These are phyloP conservation scores for Leishmania arabica DNA, from an alignment of 208 protist genomes.

Conservation along the genomic window DNA sequence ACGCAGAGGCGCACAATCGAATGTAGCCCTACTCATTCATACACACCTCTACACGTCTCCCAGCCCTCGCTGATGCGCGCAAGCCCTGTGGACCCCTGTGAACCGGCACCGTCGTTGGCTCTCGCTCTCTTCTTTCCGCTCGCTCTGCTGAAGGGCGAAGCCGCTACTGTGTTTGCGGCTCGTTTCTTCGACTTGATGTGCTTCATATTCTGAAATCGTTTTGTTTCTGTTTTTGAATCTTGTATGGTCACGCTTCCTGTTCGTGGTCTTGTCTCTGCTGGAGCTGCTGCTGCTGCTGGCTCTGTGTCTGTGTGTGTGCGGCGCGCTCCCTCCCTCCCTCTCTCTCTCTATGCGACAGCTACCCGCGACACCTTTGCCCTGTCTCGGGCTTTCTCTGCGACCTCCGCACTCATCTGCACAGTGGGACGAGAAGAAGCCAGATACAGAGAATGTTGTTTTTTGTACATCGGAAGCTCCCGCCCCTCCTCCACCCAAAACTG, in stretches of 20 bases:
- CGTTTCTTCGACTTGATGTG: background rate
- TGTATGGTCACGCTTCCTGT: background rate
- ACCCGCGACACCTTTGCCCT: background rate
- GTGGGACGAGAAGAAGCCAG: background rate
- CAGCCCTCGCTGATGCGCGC: background rate
- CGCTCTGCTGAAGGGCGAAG: background rate
- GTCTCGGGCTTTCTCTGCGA: background rate
- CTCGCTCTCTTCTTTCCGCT: background rate
- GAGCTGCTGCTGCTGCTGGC: no score
- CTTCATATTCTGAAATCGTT: background rate
- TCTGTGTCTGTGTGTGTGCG: background rate
- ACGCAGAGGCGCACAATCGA: background rate
- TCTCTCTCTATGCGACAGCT: background rate
- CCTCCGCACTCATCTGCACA: background rate
- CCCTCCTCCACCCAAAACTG: background rate
- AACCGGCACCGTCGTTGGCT: background rate
- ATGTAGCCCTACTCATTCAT: background rate
- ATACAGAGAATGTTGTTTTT: background rate
- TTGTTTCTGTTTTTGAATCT: background rate
- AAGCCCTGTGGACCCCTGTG: background rate
- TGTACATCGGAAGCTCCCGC: background rate
- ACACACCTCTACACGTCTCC: background rate
- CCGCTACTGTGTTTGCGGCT: background rate
- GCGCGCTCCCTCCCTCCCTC: no score
- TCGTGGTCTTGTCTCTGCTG: background rate